Conservation (phyloP, 805 yeast genomes). For the Ogataea nakhonphanomensis region DNA sequence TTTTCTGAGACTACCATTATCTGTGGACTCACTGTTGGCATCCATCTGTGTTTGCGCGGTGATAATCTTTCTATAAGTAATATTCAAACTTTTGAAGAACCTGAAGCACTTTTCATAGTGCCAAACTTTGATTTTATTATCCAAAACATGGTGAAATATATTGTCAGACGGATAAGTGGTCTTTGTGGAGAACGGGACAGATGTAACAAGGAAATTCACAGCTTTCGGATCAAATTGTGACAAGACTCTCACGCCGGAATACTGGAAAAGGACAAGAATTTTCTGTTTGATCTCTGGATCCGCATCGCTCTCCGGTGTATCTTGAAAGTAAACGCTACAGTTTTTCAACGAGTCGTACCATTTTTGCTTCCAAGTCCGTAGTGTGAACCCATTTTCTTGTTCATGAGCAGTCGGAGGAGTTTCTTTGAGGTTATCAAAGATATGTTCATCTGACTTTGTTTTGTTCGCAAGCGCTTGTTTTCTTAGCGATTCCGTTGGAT, state of each 20-base stretch:
- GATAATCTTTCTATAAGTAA: conserved; percentile 36
- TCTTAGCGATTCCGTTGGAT: conserved; percentile 7
- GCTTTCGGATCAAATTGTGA: conserved; percentile 42
- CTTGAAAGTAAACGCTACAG: conserved; percentile 48
- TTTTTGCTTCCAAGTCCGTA: conserved; percentile 47
- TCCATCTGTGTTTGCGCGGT: conserved; percentile 23
- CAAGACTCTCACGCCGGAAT: conserved; percentile 45
- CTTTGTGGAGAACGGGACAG: conserved; percentile 39
- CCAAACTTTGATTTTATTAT: conserved; percentile 54
- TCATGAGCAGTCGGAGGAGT: conserved; percentile 35
- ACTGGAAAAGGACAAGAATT: conserved; percentile 42
- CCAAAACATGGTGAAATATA: conserved; percentile 44
- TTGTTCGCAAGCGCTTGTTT: conserved; percentile 6
- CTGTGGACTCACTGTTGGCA: conserved; percentile 3
- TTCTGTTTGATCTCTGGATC: conserved; percentile 38
- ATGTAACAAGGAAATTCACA: conserved; percentile 46
- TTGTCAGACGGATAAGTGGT: conserved; percentile 41
- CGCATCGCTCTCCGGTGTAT: conserved; percentile 33
- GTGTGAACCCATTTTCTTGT: conserved; percentile 40
- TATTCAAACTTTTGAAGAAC: conserved; percentile 49
- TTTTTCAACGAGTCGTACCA: conserved; percentile 50
- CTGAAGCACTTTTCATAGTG: conserved; percentile 55
- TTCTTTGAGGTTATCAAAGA: conserved; percentile 34
- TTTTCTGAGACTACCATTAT: conserved; percentile 8
- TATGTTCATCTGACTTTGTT: conserved; percentile 13